phyloP scores from a whole-genome alignment of 2,329 filamentous ascomycete species.

The Tolypocladium nubicola region DNA sequence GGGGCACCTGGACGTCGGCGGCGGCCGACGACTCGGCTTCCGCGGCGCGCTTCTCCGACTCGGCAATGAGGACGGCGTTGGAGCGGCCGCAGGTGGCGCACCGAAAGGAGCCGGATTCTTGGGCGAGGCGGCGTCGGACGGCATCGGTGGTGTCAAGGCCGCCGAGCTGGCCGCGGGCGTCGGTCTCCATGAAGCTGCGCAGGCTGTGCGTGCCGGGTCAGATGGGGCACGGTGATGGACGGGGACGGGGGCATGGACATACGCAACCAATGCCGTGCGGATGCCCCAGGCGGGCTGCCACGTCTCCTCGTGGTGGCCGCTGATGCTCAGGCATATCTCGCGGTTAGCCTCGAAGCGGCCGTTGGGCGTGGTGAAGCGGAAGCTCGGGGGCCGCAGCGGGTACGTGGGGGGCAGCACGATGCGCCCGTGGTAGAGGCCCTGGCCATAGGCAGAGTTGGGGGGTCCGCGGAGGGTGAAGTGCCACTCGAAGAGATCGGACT shows the following conservation, averaged over 20 bases:
- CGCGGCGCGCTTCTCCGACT: conserved; percentile 51
- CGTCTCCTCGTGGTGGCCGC: conserved; percentile 91
- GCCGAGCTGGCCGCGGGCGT: conserved; percentile 78
- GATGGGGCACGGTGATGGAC: not conserved
- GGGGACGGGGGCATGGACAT: conserved; percentile 6
- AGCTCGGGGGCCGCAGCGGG: conserved; percentile 84
- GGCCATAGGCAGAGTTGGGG: conserved; percentile 66
- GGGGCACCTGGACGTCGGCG: conserved; percentile 37
- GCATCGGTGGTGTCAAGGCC: conserved; percentile 68
- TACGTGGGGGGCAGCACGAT: conserved; percentile 86
- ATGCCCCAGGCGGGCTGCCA: conserved; percentile 99
- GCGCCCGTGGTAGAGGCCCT: conserved; percentile 88
- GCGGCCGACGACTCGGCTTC: conserved; percentile 19
- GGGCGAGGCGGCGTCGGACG: conserved; percentile 59
- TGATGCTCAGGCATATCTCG: conserved; percentile 92
- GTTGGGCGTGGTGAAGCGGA: conserved; percentile 86
- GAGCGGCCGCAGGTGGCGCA: conserved; percentile 61
- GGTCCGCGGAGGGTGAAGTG: conserved; percentile 95
- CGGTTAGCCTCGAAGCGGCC: conserved; percentile 94
- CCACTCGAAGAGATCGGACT: conserved; percentile 93
- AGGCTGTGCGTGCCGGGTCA: conserved; percentile 31
- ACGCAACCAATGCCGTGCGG: conserved; percentile 69
- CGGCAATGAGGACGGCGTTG: conserved; percentile 64
- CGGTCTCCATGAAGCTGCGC: conserved; percentile 86
- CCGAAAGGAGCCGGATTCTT: conserved; percentile 51